Conservation (phyloP, 2,329 filamentous ascomycete species). For the Neocatenulostroma microsporum region DNA sequence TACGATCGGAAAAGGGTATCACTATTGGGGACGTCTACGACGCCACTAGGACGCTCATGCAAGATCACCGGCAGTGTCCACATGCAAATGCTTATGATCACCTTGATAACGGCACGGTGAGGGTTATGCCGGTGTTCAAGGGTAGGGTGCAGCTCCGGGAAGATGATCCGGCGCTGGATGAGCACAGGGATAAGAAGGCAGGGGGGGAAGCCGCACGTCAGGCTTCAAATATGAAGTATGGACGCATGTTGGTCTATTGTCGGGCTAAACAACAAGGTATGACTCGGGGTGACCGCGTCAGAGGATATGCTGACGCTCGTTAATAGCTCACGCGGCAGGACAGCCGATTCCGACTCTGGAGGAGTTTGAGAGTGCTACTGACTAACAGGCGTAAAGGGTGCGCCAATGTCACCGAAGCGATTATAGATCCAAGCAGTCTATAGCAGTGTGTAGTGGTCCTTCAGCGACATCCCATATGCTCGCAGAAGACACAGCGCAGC, state of each 20-base stretch:
- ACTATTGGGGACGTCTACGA: constrained; percentile 11
- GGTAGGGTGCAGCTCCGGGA: neutral
- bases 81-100: constrained; percentile 1
- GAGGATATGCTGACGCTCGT: neutral
- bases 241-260: neutral
- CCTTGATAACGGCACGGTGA: constrained; percentile 3
- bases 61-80: constrained; percentile 9
- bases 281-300: neutral
- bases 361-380: constrained; percentile 1
- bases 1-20: constrained; percentile 8
- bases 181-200: neutral
- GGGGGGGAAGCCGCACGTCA: neutral
- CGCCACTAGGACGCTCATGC: neutral
- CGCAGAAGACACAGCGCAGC: too few relatives aligned
- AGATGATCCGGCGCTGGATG: neutral
- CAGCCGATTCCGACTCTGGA: constrained; percentile 1
- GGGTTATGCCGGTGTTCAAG: neutral
- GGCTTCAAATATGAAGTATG: neutral
- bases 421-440: too few relatives aligned
- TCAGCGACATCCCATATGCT: too few relatives aligned
- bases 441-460: too few relatives aligned
- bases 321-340: neutral
- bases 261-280: neutral
- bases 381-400: too few relatives aligned
- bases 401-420: too few relatives aligned